Evolutionary conservation across 2,329 filamentous ascomycete genomes (phyloP).

Genomic region (Gnomoniopsis smithogilvyi): DNA sequence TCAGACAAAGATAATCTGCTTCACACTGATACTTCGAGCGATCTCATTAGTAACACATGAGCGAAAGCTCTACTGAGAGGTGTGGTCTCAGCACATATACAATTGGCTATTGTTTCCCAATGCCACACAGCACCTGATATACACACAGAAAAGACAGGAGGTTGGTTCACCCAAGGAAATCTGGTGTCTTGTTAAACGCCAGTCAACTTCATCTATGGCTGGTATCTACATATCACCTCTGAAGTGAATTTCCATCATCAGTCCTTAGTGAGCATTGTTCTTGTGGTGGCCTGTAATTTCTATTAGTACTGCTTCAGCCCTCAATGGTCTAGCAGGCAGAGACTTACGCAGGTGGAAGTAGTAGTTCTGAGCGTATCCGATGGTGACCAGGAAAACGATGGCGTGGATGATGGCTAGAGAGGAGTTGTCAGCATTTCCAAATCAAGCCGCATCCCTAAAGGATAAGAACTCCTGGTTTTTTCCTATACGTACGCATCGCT

Average conservation of each 20-base stretch:
- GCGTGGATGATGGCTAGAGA: constrained; percentile 79
- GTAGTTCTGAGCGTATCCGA: constrained; percentile 98
- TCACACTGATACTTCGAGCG: too few species aligned
- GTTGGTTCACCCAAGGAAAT: constrained; percentile 6
- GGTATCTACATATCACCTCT: constrained; percentile 14
- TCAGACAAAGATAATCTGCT: too few species aligned
- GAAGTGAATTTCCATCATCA: constrained; percentile 11
- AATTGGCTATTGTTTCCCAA: background rate
- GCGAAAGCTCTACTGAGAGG: background rate
- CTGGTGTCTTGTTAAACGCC: background rate
- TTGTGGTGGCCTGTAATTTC: constrained; percentile 87
- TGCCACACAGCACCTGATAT: background rate
- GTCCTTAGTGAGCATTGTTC: constrained; percentile 93
- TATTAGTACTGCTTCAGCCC: background rate
- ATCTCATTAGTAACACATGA: background rate
- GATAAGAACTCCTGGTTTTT: background rate
- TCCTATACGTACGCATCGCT: constrained; percentile 75
- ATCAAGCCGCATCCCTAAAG: background rate
- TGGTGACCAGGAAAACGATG: constrained; percentile 70
- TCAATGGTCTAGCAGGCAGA: background rate
- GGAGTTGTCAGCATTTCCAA: constrained; percentile 7
- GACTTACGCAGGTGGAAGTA: constrained; percentile 98
- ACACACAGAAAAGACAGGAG: background rate
- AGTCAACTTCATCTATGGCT: constrained; percentile 13
- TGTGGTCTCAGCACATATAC: background rate